Percentiles rank a stretch among this genome's conserved stretches.
These are phyloP conservation scores for Heterobasidion parviporum DNA, from an alignment of 1,284 basidiomycete species.

Conservation along the genomic window DNA sequence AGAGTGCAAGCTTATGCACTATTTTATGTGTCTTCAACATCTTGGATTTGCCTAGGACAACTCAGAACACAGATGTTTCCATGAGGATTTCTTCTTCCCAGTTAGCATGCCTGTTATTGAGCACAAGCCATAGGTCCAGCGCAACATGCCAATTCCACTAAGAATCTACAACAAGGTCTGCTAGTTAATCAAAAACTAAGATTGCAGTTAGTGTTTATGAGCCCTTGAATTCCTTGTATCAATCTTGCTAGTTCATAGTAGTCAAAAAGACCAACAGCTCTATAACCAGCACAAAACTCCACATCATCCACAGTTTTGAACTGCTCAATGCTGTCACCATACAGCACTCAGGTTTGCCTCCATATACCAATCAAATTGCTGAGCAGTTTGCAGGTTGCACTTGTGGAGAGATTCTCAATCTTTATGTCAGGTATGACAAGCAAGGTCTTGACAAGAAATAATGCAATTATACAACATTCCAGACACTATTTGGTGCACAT, in stretches of 20 bases:
- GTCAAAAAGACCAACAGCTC: not conserved
- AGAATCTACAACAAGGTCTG: not conserved
- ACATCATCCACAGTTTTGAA: not conserved
- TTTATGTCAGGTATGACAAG: not conserved
- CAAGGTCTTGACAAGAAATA: not conserved
- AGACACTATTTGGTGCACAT: constrained; percentile 8
- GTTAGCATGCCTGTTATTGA: not conserved
- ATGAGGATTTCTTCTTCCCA: not conserved
- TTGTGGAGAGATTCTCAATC: not conserved
- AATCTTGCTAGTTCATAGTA: not conserved
- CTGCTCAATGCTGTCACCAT: not conserved
- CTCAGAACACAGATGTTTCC: not conserved
- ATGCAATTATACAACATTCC: not conserved
- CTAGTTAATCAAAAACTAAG: not conserved
- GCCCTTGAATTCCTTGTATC: not conserved
- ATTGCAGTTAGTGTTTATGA: not conserved
- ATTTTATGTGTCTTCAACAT: not conserved
- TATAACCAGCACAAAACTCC: not conserved
- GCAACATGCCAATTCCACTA: not conserved
- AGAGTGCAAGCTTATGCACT: not conserved
- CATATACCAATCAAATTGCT: not conserved
- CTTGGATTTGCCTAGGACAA: not conserved
- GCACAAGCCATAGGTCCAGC: not conserved
- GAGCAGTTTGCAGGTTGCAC: not conserved
- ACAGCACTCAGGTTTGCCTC: not conserved